Evolutionary conservation across 2,329 filamentous ascomycete species (phyloP).

Genomic region (Colletotrichum sidae): DNA sequence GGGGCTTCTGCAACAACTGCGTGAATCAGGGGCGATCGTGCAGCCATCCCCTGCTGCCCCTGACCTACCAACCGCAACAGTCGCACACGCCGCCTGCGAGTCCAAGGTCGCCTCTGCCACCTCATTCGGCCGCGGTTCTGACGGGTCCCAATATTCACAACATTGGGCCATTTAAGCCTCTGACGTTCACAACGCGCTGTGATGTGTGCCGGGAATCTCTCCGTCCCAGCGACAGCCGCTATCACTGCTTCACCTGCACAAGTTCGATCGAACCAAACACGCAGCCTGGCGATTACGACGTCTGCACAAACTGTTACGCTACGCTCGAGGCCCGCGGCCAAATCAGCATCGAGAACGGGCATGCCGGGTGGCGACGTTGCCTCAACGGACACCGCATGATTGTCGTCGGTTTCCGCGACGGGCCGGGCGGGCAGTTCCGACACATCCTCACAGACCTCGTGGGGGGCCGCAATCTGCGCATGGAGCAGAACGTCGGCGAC

Average conservation of each 20-base stretch:
- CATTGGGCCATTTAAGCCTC: slow-evolving; percentile 70
- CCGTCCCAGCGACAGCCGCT: slow-evolving; percentile 74
- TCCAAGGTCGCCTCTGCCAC: slow-evolving; percentile 55
- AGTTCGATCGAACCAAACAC: slow-evolving; percentile 59
- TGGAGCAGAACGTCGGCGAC: slow-evolving; percentile 60
- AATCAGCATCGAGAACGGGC: slow-evolving; percentile 80
- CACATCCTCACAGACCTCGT: slow-evolving; percentile 79
- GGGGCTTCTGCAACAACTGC: slow-evolving; percentile 92
- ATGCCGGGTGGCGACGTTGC: slow-evolving; percentile 86
- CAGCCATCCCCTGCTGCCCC: slow-evolving; percentile 82
- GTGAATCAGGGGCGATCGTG: slow-evolving; percentile 86
- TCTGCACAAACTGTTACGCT: slow-evolving; percentile 83
- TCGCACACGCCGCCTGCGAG: slow-evolving; percentile 52
- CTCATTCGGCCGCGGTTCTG: slow-evolving; percentile 60
- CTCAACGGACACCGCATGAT: slow-evolving; percentile 86
- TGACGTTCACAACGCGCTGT: slow-evolving; percentile 81
- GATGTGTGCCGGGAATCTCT: slow-evolving; percentile 83
- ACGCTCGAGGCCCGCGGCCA: slow-evolving; percentile 71
- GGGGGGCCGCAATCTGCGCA: slow-evolving; percentile 77
- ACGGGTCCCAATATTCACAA: slow-evolving; percentile 58
- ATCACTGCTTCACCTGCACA: slow-evolving; percentile 83
- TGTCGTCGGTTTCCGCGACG: slow-evolving; percentile 79
- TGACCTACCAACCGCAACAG: slow-evolving; percentile 68
- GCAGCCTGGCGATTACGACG: slow-evolving; percentile 82
- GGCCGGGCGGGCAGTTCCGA: slow-evolving; percentile 74